Evolutionary conservation across 441 rosid genomes (phyloP).

Genomic region (Theobroma grandiflorum): DNA sequence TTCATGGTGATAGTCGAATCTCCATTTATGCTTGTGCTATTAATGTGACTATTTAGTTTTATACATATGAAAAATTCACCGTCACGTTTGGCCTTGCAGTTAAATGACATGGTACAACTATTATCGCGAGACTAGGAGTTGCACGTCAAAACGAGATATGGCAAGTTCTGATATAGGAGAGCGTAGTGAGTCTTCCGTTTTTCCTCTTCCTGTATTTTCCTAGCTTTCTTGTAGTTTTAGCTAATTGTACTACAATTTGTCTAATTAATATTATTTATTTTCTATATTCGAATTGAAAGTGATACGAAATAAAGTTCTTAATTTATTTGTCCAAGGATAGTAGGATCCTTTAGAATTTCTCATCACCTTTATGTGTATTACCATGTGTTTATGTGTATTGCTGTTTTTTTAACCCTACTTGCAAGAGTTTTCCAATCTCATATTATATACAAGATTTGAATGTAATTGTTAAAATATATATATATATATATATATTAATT

Average conservation of each 20-base stretch:
- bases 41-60: neutral
- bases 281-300: neutral
- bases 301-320: neutral
- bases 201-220: neutral
- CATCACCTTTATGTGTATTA: neutral
- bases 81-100: slow-evolving; percentile 10
- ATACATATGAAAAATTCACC: neutral
- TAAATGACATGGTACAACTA: neutral
- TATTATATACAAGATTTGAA: too few relatives aligned
- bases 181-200: neutral
- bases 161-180: slow-evolving; percentile 3
- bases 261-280: neutral
- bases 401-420: too few relatives aligned
- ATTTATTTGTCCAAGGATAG: neutral
- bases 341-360: neutral
- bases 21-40: neutral
- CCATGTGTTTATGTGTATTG: too few relatives aligned
- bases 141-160: neutral
- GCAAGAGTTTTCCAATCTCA: too few relatives aligned
- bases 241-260: neutral
- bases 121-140: slow-evolving; percentile 1
- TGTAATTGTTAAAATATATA: too few relatives aligned
- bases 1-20: slow-evolving; percentile 6
- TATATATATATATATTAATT: too few relatives aligned
- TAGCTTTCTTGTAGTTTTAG: slow-evolving; percentile 5